Evolutionary conservation across 306 rosid species (phyloP), one percentile per base, ranked within the genome.

Genomic region (Urtica urens): DNA sequence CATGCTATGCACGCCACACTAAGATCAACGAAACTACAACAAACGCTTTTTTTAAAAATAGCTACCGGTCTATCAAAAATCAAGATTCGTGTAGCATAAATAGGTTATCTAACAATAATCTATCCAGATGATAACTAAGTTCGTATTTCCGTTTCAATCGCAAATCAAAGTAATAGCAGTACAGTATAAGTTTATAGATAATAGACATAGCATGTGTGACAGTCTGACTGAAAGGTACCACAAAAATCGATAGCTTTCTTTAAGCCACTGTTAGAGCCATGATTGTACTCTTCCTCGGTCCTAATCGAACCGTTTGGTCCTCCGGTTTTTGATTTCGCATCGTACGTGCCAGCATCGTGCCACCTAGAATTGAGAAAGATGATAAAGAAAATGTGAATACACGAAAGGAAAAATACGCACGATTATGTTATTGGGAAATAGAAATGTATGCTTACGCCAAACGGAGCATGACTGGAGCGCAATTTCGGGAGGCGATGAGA

Each of bases 291-390:
- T 60, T 75, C 94, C 63, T 79, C 94, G 46, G 55, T 85, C 75
- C 94, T 69, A 16, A 90, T 90, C 12, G 99, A 90, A 31, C 85
- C 94, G 37, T 90, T 85, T 25, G 99, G 81, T 42, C 99, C 99
- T 24, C 95, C 95, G 14, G 92, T 79, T 60, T 79, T 90, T 2
- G 82, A 57, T 4, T 51, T 69, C 15, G 63, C 85, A 45, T 90
- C 99, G 58, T 77, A 85, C 15, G 99, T 90, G 0, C 99, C 94
- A 13, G 99, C 99, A 57, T 90, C 99, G 58, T 90, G 99, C 99
- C 99, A 85, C 45, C 95, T 78, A 49, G 45, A 62, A 53, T 54
- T 42, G 46, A 38, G 23, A 1, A 21, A 7, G 22, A 48, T 8
- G 7, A 25, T 17, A 18, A 14, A 52, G 3, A 13, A 13, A 50